Base-by-base conservation (phyloP, 2,329 filamentous ascomycete species). In the Cladosporium cucumerinum region DNA sequence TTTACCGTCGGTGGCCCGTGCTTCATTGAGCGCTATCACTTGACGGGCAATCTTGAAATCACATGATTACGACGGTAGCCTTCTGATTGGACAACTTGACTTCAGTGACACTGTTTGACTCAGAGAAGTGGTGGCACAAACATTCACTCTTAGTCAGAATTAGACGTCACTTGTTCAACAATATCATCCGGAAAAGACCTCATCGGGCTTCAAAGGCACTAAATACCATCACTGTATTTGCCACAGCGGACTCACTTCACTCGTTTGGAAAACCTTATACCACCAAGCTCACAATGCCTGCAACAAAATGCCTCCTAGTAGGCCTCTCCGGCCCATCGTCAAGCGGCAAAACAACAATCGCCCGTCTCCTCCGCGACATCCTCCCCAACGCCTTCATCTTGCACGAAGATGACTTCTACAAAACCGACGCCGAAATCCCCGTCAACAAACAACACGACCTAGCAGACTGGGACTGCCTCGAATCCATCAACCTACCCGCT, bases 371-470 rank as follows among this genome's bases (percentile, higher is more conserved):
- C 21, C 88, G 92, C 65, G 87, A 91, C 74, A 88, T 96, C 69
- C 93, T 97, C 72, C 71, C 77, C 26, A 82, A 84, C 69, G 84
- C 87, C 18, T 94, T 93, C 73, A 91, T 98, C 73, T 84, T 99
- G 25, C 95, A 99, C 76, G 88, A 97, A 76, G 95, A 99, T 80
- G 95, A 99, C 78, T 99, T 98, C 76, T 99, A 97, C 80, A 88
- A 87, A 69, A 82, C 90, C 0, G 94, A 98, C 75, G 79, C 84
- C 32, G 84, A 92, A 85, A 86, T 85, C 46, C 79, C 82, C 1
- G 74, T 84, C 18, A 70, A 77, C 60, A 23, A 18, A 1, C 55
- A 49, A 18, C 67, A 72, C 25, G 86, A 84, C 16, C 80, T 97
- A 14, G 82, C 90, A 68, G 93, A 99, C 79, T 98, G 95, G 94